phyloP scores from a whole-genome alignment of 2,329 filamentous ascomycete species.

The Thielaviopsis musarum region DNA sequence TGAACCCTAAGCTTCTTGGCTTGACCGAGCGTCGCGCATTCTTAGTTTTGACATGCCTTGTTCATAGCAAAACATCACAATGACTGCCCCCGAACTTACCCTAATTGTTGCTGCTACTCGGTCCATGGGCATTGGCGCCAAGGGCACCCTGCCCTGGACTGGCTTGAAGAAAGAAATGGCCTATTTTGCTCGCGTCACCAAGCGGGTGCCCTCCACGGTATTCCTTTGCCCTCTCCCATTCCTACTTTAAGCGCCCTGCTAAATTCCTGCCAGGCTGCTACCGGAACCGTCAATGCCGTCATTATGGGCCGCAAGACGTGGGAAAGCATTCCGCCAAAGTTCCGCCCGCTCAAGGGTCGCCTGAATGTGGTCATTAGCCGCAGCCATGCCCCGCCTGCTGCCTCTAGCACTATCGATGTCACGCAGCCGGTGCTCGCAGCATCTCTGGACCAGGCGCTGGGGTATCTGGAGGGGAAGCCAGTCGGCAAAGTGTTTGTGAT shows the following conservation, averaged over 20 bases:
- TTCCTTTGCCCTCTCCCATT: neutral
- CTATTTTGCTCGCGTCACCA: conserved; percentile 85
- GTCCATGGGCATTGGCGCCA: conserved; percentile 71
- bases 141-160: conserved; percentile 73
- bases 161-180: conserved; percentile 81
- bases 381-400: conserved; percentile 19
- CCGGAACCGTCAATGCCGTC: conserved; percentile 47
- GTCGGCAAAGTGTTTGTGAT: conserved; percentile 64
- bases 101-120: conserved; percentile 88
- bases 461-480: conserved; percentile 22
- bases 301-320: conserved; percentile 98
- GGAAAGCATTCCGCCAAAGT: conserved; percentile 67
- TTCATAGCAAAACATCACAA: neutral
- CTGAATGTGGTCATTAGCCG: conserved; percentile 70
- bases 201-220: conserved; percentile 35
- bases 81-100: conserved; percentile 42
- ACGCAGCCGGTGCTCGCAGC: conserved; percentile 36
- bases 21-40: too few species aligned
- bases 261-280: conserved; percentile 16
- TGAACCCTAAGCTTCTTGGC: too few species aligned
- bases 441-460: conserved; percentile 42
- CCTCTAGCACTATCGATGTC: conserved; percentile 11
- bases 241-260: neutral
- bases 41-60: too few species aligned
- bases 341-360: conserved; percentile 63